These are phyloP conservation scores for Dactylellina haptotyla DNA, from an alignment of 2,329 filamentous ascomycete genomes.

Conservation along the genomic window DNA sequence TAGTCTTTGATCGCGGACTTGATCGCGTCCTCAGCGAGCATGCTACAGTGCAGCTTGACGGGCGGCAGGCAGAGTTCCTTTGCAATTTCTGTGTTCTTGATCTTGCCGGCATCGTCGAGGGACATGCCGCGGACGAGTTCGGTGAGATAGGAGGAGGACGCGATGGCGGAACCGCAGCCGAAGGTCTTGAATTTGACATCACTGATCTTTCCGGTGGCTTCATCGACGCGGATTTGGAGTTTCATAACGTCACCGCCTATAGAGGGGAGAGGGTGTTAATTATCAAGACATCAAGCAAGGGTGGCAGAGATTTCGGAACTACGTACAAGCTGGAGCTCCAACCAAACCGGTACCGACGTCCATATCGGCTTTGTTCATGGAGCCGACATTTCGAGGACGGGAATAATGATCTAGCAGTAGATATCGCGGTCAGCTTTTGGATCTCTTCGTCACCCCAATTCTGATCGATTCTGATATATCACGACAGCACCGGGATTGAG, in stretches of 20 bases:
- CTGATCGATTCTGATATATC: conserved; percentile 6
- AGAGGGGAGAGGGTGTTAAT: conserved; percentile 4
- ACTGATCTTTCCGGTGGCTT: conserved; percentile 80
- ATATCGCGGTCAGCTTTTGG: conserved; percentile 52
- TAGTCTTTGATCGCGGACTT: conserved; percentile 91
- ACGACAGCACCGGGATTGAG: background rate
- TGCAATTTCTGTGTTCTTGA: conserved; percentile 97
- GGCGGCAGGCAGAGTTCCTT: conserved; percentile 92
- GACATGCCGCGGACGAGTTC: conserved; percentile 96
- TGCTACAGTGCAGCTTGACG: conserved; percentile 92
- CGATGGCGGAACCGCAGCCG: conserved; percentile 92
- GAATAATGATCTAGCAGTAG: conserved; percentile 81
- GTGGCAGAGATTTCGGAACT: background rate
- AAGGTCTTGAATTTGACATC: conserved; percentile 99
- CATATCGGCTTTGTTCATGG: conserved; percentile 78
- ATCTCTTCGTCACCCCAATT: no score
- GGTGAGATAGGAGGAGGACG: conserved; percentile 91
- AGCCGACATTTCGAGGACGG: conserved; percentile 80
- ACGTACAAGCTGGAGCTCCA: conserved; percentile 74
- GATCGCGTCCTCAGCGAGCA: conserved; percentile 92
- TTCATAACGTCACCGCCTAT: conserved; percentile 85
- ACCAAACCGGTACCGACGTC: conserved; percentile 93
- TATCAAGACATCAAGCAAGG: background rate
- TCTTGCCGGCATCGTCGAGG: conserved; percentile 87
- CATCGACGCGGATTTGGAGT: conserved; percentile 89